phyloP scores from a whole-genome alignment of 345 rosid species.

The Arabidopsis thaliana region TAIR10.1 NC_003071.7:9832501-9833000 shows the following conservation, averaged over 20 bases:
- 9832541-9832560: constrained; percentile 68
- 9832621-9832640: constrained; percentile 61
- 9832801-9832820: constrained; percentile 70
- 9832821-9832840: constrained; percentile 78
- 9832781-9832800: constrained; percentile 73
- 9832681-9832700: constrained; percentile 84
- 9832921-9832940: constrained; percentile 82
- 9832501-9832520: neutral
- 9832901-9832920: constrained; percentile 88
- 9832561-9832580: constrained; percentile 86
- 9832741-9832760: neutral
- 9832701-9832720: constrained; percentile 18
- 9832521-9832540: neutral
- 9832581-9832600: constrained; percentile 60
- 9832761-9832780: constrained; percentile 68
- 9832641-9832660: constrained; percentile 60
- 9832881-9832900: constrained; percentile 72
- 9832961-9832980: neutral
- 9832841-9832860: constrained; percentile 59
- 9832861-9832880: constrained; percentile 66
- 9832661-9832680: constrained; percentile 65
- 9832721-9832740: neutral
- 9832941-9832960: constrained; percentile 46
- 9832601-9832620: constrained; percentile 56
- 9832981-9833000: neutral